A percentile compares a stretch with the other conserved stretches of the same genome.
phyloP scores from a whole-genome alignment of 202 grass and related monocot genomes.

The Carex arenaria region DNA sequence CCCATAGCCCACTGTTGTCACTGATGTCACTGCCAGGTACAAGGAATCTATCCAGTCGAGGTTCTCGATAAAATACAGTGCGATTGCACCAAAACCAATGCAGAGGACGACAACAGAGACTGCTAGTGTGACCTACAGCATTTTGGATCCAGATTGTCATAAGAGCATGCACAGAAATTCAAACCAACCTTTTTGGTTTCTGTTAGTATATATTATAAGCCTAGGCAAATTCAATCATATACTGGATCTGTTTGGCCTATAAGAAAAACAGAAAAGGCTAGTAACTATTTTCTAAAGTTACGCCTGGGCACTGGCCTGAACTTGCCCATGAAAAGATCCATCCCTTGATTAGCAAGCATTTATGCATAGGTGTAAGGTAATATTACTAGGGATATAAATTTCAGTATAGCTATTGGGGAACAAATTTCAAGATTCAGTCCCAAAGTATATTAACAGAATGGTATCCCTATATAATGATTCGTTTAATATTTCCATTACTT shows the following conservation, averaged over 20 bases:
- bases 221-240: background rate
- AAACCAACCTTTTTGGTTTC: background rate
- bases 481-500: background rate
- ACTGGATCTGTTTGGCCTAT: background rate
- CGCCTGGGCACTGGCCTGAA: background rate
- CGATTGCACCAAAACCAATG: slow-evolving; percentile 17
- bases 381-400: background rate
- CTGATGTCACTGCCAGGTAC: slow-evolving; percentile 37
- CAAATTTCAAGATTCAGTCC: background rate
- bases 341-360: background rate
- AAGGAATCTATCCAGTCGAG: slow-evolving; percentile 29
- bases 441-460: background rate
- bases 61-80: slow-evolving; percentile 19
- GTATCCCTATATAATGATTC: background rate
- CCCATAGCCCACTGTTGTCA: slow-evolving; percentile 37
- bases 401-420: background rate
- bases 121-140: slow-evolving; percentile 23
- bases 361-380: background rate
- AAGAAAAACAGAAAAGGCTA: background rate
- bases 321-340: background rate
- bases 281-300: background rate
- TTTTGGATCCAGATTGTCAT: background rate
- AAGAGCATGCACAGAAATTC: background rate
- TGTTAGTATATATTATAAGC: background rate
- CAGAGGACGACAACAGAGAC: slow-evolving; percentile 23